Evolutionary conservation across 192 early-diverging fungal genomes (phyloP).

Genomic region (Coemansia sp.): DNA sequence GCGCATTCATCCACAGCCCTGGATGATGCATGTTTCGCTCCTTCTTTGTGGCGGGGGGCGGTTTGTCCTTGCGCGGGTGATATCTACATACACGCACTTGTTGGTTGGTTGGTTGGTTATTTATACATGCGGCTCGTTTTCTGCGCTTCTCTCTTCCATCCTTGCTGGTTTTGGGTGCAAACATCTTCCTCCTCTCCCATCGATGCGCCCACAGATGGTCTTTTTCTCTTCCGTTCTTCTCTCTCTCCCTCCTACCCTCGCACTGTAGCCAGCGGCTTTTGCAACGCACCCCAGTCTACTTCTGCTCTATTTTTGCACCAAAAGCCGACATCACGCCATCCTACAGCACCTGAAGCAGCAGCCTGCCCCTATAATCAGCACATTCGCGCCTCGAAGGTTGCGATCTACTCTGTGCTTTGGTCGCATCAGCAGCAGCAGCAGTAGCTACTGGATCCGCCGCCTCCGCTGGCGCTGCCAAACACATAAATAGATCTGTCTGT

Average conservation of each 20-base stretch:
- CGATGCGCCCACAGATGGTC: constrained; percentile 1
- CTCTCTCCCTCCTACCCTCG: too few relatives aligned
- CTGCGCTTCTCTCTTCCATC: background rate
- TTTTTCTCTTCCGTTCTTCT: constrained; percentile 1
- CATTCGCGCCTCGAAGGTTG: background rate
- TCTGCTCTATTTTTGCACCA: background rate
- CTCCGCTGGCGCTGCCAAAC: background rate
- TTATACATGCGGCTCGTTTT: constrained; percentile 10
- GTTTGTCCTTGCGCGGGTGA: constrained; percentile 17
- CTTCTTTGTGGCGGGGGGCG: constrained; percentile 13
- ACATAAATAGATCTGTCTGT: constrained; percentile 1
- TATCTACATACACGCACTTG: constrained; percentile 23
- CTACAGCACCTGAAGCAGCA: background rate
- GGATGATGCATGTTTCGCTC: constrained; percentile 17
- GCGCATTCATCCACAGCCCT: constrained; percentile 17
- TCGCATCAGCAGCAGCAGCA: constrained; percentile 6
- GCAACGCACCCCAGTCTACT: background rate
- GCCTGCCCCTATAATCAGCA: background rate
- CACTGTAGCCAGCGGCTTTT: constrained; percentile 11
- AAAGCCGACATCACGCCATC: background rate
- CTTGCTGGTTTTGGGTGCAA: background rate
- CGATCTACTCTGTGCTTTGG: background rate
- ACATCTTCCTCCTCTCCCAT: too few relatives aligned
- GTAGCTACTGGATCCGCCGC: constrained; percentile 2
- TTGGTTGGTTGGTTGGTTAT: constrained; percentile 15